Conservation (phyloP, 352 stramenopile species). For the Globisporangium sylvaticum region DNA sequence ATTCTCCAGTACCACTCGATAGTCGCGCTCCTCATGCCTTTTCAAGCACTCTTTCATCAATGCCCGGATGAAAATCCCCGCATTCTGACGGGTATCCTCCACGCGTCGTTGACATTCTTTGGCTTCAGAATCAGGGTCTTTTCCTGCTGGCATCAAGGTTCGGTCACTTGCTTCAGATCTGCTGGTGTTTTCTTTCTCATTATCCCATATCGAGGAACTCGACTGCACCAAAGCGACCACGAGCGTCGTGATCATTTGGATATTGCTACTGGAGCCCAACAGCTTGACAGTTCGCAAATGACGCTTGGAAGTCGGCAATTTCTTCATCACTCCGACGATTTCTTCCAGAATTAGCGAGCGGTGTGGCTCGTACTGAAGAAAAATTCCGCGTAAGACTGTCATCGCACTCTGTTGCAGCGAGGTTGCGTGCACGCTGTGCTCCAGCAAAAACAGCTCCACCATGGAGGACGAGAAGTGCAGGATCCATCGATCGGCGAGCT, state of each 20-base stretch:
- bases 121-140: slow-evolving; percentile 16
- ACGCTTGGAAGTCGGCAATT: slow-evolving; percentile 69
- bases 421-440: slow-evolving; percentile 51
- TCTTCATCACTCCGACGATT: slow-evolving; percentile 70
- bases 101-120: slow-evolving; percentile 20
- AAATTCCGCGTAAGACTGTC: slow-evolving; percentile 58
- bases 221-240: slow-evolving; percentile 61
- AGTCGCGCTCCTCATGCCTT: slow-evolving; percentile 75
- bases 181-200: slow-evolving; percentile 8
- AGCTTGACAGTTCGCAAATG: slow-evolving; percentile 72
- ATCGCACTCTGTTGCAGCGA: slow-evolving; percentile 63
- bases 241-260: slow-evolving; percentile 76
- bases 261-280: slow-evolving; percentile 30
- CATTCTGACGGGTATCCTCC: slow-evolving; percentile 33
- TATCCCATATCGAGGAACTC: slow-evolving; percentile 21
- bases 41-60: slow-evolving; percentile 79
- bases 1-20: slow-evolving; percentile 73
- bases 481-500: slow-evolving; percentile 76
- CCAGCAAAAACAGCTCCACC: slow-evolving; percentile 64
- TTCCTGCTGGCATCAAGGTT: slow-evolving; percentile 22
- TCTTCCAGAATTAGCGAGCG: slow-evolving; percentile 60
- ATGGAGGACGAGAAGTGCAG: slow-evolving; percentile 67
- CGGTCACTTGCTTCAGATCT: slow-evolving; percentile 6
- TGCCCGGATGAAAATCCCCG: slow-evolving; percentile 36
- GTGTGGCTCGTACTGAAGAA: slow-evolving; percentile 60